A percentile compares a stretch with the other conserved stretches of the same genome.
phyloP scores from a whole-genome alignment of 495 filamentous ascomycete genomes.

The Tuber magnatum region DNA sequence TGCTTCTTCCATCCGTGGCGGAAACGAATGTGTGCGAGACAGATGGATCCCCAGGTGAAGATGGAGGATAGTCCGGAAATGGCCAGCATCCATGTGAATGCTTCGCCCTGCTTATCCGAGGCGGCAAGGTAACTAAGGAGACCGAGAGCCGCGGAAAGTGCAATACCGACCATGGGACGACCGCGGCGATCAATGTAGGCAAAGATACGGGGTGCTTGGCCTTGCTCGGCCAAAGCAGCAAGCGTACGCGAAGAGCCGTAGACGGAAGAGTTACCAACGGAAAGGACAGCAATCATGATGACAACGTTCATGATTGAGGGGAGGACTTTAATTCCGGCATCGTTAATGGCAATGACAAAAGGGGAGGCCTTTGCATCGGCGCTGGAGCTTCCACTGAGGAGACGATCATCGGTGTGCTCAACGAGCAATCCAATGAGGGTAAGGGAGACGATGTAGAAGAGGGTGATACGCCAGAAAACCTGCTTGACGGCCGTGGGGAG shows the following conservation, averaged over 20 bases:
- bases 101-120: constrained; percentile 53
- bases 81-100: constrained; percentile 83
- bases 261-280: constrained; percentile 78
- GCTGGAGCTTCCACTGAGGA: constrained; percentile 50
- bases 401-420: constrained; percentile 56
- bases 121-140: constrained; percentile 74
- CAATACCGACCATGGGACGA: constrained; percentile 68
- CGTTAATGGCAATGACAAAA: constrained; percentile 80
- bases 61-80: constrained; percentile 81
- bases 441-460: constrained; percentile 76
- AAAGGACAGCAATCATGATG: constrained; percentile 79
- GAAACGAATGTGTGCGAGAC: constrained; percentile 85
- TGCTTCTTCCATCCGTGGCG: constrained; percentile 66
- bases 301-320: constrained; percentile 84
- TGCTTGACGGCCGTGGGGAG: constrained; percentile 83
- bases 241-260: constrained; percentile 84
- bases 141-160: constrained; percentile 61
- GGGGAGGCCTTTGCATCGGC: constrained; percentile 70
- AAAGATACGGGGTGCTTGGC: constrained; percentile 68
- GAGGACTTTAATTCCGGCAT: constrained; percentile 66
- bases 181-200: constrained; percentile 78
- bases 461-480: constrained; percentile 89
- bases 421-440: constrained; percentile 68
- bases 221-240: constrained; percentile 76
- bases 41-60: constrained; percentile 91